These are phyloP conservation scores for Gamsiella multidivaricata DNA, from an alignment of 192 early-diverging fungal species.

Conservation along the genomic window DNA sequence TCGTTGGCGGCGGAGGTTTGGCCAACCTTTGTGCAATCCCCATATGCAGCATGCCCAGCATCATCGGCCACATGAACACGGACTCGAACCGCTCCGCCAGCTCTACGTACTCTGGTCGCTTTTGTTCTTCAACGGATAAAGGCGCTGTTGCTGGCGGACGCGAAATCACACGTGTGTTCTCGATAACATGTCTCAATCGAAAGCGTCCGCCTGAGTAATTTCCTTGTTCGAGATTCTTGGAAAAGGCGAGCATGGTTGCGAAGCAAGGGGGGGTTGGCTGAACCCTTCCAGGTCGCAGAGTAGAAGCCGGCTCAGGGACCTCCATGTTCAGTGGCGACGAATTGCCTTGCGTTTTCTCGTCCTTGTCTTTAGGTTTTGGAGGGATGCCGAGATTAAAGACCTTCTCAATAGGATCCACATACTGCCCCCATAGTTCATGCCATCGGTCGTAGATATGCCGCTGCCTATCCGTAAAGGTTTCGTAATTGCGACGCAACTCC, in stretches of 20 bases:
- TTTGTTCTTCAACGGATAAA: slow-evolving; percentile 6
- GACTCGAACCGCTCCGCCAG: slow-evolving; percentile 39
- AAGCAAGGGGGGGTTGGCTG: slow-evolving; percentile 37
- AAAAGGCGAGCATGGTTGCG: slow-evolving; percentile 27
- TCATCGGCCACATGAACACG: slow-evolving; percentile 40
- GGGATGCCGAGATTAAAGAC: slow-evolving; percentile 48
- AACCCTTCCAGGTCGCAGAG: slow-evolving; percentile 20
- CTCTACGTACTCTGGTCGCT: slow-evolving; percentile 27
- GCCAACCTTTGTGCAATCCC: slow-evolving; percentile 6
- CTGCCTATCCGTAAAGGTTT: neutral
- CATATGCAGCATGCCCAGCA: slow-evolving; percentile 45
- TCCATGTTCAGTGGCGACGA: neutral
- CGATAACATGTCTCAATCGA: slow-evolving; percentile 1
- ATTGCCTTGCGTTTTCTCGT: neutral
- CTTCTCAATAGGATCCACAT: slow-evolving; percentile 33
- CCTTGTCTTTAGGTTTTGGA: neutral
- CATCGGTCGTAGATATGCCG: slow-evolving; percentile 30
- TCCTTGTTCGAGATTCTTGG: slow-evolving; percentile 20
- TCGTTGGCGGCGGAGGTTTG: neutral
- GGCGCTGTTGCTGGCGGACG: neutral
- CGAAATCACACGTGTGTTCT: neutral
- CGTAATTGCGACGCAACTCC: slow-evolving; percentile 1
- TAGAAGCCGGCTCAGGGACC: slow-evolving; percentile 2
- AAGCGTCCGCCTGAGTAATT: slow-evolving; percentile 4
- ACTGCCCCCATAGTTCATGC: slow-evolving; percentile 11